Percentiles rank a stretch among this genome's conserved stretches.
These are phyloP conservation scores for Vigna hirtella DNA, from an alignment of 306 rosid genomes.

Conservation along the genomic window DNA sequence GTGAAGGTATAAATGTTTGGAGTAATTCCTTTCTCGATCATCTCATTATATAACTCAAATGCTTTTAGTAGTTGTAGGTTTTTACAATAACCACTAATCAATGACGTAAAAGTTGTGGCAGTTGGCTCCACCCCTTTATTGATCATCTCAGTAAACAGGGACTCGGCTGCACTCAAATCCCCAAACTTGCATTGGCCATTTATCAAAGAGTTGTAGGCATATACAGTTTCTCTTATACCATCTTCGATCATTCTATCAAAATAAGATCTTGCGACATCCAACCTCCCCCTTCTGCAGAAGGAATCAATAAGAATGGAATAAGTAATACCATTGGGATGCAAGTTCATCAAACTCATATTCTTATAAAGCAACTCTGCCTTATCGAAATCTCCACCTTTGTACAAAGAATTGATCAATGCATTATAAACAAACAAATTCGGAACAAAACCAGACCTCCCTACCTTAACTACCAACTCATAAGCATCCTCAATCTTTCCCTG, in stretches of 20 bases:
- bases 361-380: slow-evolving; percentile 72
- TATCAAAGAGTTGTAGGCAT: slow-evolving; percentile 83
- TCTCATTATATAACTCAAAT: slow-evolving; percentile 71
- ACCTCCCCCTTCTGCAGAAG: slow-evolving; percentile 71
- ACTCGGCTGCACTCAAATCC: slow-evolving; percentile 63
- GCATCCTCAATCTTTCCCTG: slow-evolving; percentile 64
- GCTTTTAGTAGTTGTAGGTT: slow-evolving; percentile 64
- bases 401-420: slow-evolving; percentile 74
- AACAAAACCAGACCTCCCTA: slow-evolving; percentile 60
- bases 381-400: slow-evolving; percentile 73
- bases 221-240: slow-evolving; percentile 63
- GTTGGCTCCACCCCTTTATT: slow-evolving; percentile 73
- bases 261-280: slow-evolving; percentile 68
- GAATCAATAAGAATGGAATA: slow-evolving; percentile 85
- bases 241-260: slow-evolving; percentile 65
- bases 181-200: slow-evolving; percentile 84
- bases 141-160: slow-evolving; percentile 63
- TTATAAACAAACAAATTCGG: slow-evolving; percentile 79
- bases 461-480: slow-evolving; percentile 65
- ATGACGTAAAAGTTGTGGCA: slow-evolving; percentile 70
- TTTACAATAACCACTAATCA: slow-evolving; percentile 77
- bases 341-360: slow-evolving; percentile 59
- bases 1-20: slow-evolving; percentile 77
- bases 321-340: slow-evolving; percentile 76
- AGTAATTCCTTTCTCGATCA: slow-evolving; percentile 68